These are phyloP conservation scores for Lepidium sativum DNA, from an alignment of 345 rosid genomes.

Conservation along the genomic window DNA sequence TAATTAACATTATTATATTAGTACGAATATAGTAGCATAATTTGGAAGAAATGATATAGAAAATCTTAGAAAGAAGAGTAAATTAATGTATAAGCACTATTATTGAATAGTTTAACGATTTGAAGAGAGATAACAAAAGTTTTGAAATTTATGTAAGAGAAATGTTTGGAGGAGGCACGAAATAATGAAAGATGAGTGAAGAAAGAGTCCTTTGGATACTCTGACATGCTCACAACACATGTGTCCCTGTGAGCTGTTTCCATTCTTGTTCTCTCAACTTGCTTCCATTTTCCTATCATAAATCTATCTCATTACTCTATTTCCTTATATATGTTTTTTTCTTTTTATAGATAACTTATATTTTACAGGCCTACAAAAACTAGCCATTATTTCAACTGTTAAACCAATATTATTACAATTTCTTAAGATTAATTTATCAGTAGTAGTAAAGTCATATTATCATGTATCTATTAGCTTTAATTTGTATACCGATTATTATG, in stretches of 20 bases:
- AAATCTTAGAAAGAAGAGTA: background rate
- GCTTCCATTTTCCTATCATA: conserved; percentile 19
- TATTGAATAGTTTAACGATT: background rate
- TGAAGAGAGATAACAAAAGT: background rate
- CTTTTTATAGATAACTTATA: background rate
- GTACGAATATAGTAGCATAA: background rate
- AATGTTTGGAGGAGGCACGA: background rate
- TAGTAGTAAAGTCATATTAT: background rate
- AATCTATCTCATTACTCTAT: background rate
- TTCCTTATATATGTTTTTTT: background rate
- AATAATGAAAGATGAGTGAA: conserved; percentile 2
- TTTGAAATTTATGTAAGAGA: too few species aligned
- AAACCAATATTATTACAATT: background rate
- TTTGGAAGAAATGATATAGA: background rate
- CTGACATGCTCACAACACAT: conserved; percentile 32
- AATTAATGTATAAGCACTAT: background rate
- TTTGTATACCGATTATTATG: too few species aligned
- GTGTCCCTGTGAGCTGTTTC: conserved; percentile 23
- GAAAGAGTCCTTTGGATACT: conserved; percentile 24
- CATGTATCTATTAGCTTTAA: too few species aligned
- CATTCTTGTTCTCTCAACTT: conserved; percentile 15
- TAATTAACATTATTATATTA: too few species aligned
- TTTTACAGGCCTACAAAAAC: background rate
- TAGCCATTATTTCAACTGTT: background rate
- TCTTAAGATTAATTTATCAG: background rate